phyloP scores from a whole-genome alignment of 192 early-diverging fungal genomes.

The Coemansia sp. region DNA sequence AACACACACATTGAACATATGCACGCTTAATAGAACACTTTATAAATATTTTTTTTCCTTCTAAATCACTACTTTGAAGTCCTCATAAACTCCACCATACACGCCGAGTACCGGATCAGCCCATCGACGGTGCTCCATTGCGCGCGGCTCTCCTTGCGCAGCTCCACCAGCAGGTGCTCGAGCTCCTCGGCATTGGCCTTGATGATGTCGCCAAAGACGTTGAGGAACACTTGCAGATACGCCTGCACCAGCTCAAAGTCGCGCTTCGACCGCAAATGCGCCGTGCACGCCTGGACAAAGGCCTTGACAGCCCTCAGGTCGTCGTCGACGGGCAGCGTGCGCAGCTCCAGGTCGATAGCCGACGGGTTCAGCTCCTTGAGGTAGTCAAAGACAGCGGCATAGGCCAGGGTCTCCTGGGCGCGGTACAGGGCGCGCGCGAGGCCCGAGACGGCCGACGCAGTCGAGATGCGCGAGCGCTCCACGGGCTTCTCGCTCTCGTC shows the following conservation, averaged over 20 bases:
- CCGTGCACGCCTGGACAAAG: constrained; percentile 68
- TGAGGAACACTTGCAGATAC: constrained; percentile 75
- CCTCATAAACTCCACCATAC: constrained; percentile 53
- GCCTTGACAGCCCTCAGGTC: constrained; percentile 60
- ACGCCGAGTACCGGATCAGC: constrained; percentile 49
- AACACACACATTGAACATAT: neutral
- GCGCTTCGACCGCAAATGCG: constrained; percentile 59
- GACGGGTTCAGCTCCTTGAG: constrained; percentile 79
- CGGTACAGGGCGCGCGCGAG: constrained; percentile 55
- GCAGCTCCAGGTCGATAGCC: constrained; percentile 81
- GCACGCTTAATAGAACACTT: neutral
- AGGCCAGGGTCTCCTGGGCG: constrained; percentile 23
- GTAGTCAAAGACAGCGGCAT: constrained; percentile 65
- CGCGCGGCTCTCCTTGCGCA: constrained; percentile 25
- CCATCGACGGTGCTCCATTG: constrained; percentile 44
- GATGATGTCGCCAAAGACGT: constrained; percentile 79
- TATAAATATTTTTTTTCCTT: neutral
- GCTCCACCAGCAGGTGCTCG: constrained; percentile 46
- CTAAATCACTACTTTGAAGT: constrained; percentile 12
- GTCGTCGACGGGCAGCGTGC: constrained; percentile 70
- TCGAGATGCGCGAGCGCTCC: constrained; percentile 49
- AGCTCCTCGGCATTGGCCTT: constrained; percentile 58
- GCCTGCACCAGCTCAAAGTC: constrained; percentile 90
- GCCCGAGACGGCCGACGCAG: constrained; percentile 63
- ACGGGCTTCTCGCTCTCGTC: constrained; percentile 49